Conservation (phyloP, 2,329 filamentous ascomycete species). For the Coniochaeta sp. region DNA sequence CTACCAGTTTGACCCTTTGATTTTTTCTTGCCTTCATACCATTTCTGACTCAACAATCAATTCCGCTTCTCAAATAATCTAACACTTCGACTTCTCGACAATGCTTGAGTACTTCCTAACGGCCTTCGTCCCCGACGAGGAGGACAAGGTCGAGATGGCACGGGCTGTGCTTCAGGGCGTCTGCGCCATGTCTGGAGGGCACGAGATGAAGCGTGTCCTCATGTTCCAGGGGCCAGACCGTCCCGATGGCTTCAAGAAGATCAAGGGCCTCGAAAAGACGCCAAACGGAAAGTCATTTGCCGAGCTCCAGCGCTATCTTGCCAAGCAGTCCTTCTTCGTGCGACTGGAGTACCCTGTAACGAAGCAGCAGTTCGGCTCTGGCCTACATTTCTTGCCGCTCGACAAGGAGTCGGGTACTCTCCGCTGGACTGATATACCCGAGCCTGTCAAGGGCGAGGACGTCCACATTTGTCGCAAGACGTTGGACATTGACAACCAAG, state of each 20-base stretch:
- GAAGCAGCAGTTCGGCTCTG: slow-evolving; percentile 23
- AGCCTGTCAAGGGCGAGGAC: slow-evolving; percentile 40
- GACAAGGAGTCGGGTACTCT: slow-evolving; percentile 40
- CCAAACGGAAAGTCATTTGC: slow-evolving; percentile 34
- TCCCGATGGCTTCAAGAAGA: slow-evolving; percentile 9
- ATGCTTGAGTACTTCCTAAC: slow-evolving; percentile 48
- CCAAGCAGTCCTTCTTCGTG: slow-evolving; percentile 50
- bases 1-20: too few relatives aligned
- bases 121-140: slow-evolving; percentile 40
- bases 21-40: too few relatives aligned
- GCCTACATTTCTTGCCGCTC: slow-evolving; percentile 14
- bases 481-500: slow-evolving; percentile 48
- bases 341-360: slow-evolving; percentile 48
- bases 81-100: too few relatives aligned
- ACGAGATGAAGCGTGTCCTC: slow-evolving; percentile 42
- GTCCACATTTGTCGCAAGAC: slow-evolving; percentile 41
- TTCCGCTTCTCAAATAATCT: too few relatives aligned
- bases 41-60: too few relatives aligned
- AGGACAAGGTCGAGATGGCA: slow-evolving; percentile 41
- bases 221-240: slow-evolving; percentile 27
- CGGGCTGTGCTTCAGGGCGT: slow-evolving; percentile 50
- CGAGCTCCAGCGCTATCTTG: slow-evolving; percentile 46
- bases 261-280: slow-evolving; percentile 22
- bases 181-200: slow-evolving; percentile 47
- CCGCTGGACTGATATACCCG: slow-evolving; percentile 54